These are phyloP conservation scores for Eutypa lata DNA, from an alignment of 2,329 filamentous ascomycete species.

Conservation along the genomic window DNA sequence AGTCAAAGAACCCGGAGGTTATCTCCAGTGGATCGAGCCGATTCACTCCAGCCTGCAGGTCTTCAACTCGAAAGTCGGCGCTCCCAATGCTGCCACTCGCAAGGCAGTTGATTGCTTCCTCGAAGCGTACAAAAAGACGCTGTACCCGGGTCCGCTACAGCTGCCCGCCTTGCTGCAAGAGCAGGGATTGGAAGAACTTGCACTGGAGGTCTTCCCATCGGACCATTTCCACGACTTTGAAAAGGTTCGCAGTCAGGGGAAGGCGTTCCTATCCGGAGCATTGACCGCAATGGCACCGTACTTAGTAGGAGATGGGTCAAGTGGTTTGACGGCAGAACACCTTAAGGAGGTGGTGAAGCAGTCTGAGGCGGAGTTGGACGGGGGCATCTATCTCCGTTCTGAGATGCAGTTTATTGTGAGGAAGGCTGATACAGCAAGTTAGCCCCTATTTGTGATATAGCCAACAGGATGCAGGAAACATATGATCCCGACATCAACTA, in stretches of 20 bases:
- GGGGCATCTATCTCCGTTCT: neutral
- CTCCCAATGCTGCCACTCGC: neutral
- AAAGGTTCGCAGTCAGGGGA: neutral
- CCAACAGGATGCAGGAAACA: too few relatives aligned
- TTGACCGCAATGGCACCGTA: neutral
- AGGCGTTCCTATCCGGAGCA: neutral
- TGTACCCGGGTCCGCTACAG: neutral
- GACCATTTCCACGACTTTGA: neutral
- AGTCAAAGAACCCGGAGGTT: neutral
- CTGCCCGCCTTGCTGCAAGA: neutral
- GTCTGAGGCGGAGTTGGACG: neutral
- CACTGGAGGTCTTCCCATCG: neutral
- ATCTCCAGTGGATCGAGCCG: neutral
- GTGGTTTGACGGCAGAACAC: neutral
- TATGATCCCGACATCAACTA: too few relatives aligned
- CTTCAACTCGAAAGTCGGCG: neutral
- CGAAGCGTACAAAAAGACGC: neutral
- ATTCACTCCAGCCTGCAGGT: neutral
- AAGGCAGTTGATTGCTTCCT: neutral
- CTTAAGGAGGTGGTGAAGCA: neutral
- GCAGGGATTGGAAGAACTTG: neutral
- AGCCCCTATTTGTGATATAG: neutral
- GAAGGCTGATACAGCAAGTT: neutral
- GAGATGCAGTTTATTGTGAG: neutral
- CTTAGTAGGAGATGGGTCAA: neutral